A percentile compares a stretch with the other conserved stretches of the same genome.
phyloP scores from a whole-genome alignment of 2,329 filamentous ascomycete genomes.

The Thielaviopsis ethacetica region DNA sequence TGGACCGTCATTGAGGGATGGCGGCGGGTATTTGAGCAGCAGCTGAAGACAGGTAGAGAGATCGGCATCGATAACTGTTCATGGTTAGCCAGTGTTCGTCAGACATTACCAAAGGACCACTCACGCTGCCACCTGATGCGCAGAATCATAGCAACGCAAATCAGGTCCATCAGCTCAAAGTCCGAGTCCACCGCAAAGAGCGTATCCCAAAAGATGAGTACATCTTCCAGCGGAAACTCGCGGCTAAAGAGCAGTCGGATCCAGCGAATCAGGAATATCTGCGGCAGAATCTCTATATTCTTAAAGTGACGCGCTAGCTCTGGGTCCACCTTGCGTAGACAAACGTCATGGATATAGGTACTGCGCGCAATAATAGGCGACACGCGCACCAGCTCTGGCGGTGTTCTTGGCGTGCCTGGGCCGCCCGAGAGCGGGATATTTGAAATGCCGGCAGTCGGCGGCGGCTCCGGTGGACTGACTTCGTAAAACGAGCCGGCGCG shows the following conservation, averaged over 20 bases:
- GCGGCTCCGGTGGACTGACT: constrained; percentile 22
- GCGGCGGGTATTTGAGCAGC: constrained; percentile 67
- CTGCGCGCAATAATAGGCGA: constrained; percentile 74
- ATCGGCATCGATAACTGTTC: constrained; percentile 63
- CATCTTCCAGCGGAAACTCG: constrained; percentile 78
- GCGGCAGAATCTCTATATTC: constrained; percentile 76
- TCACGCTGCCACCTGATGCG: constrained; percentile 78
- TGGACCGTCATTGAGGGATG: constrained; percentile 44
- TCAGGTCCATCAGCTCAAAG: constrained; percentile 66
- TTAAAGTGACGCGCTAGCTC: constrained; percentile 67
- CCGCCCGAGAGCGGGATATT: not conserved
- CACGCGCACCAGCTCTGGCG: constrained; percentile 16
- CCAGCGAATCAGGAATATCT: constrained; percentile 95
- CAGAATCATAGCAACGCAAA: constrained; percentile 89
- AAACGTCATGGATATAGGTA: constrained; percentile 69
- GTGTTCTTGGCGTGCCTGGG: not conserved
- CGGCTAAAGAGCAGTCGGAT: constrained; percentile 82
- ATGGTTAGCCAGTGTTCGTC: constrained; percentile 14
- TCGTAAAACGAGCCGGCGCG: constrained; percentile 78
- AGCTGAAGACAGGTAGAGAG: constrained; percentile 73
- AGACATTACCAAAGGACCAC: constrained; percentile 18
- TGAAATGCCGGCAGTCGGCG: not conserved
- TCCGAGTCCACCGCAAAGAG: constrained; percentile 75
- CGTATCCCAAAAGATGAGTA: constrained; percentile 76
- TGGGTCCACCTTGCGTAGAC: constrained; percentile 64